Conservation (phyloP, 2,329 filamentous ascomycete genomes). For the Chalara sp. region DNA sequence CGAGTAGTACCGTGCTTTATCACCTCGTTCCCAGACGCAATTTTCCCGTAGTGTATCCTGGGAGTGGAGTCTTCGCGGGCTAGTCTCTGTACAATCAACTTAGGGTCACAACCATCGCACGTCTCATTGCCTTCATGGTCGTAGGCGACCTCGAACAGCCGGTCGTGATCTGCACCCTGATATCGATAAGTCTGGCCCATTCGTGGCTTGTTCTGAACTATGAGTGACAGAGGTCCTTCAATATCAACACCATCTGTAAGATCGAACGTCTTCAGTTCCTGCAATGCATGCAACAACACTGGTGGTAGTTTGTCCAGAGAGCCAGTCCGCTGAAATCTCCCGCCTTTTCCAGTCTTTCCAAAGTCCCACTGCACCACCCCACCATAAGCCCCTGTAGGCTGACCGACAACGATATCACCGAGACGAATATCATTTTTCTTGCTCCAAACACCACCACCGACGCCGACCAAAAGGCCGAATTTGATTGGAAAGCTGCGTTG, state of each 20-base stretch:
- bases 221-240: constrained; percentile 1
- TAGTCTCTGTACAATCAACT: neutral
- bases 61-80: neutral
- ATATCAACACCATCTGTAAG: constrained; percentile 4
- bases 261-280: constrained; percentile 3
- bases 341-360: neutral
- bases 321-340: no score
- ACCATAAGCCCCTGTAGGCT: constrained; percentile 2
- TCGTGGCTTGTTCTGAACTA: constrained; percentile 3
- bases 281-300: no score
- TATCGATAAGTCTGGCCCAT: constrained; percentile 7
- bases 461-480: no score
- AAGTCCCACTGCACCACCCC: no score
- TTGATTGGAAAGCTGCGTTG: no score
- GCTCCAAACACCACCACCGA: no score
- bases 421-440: constrained; percentile 13
- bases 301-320: no score
- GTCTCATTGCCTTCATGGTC: neutral
- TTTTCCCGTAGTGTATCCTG: constrained; percentile 36
- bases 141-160: constrained; percentile 6
- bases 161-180: constrained; percentile 3
- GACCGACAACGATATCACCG: no score
- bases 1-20: no score
- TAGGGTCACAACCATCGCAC: constrained; percentile 4
- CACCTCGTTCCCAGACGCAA: no score